Conservation (phyloP, 1,284 basidiomycete species). For the Ceratobasidium sp. region DNA sequence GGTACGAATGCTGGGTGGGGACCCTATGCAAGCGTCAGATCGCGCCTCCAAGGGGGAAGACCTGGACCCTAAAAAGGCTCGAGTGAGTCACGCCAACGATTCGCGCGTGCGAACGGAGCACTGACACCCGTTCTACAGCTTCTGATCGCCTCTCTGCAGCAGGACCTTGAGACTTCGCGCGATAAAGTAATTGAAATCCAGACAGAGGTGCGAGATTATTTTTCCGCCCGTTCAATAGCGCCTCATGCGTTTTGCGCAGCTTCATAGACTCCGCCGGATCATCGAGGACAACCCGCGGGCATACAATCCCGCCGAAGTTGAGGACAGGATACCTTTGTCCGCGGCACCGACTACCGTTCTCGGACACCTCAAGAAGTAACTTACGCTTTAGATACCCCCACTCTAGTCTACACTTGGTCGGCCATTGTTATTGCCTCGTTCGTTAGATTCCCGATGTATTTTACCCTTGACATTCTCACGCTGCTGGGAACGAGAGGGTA, state of each 20-base stretch:
- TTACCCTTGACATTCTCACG: constrained; percentile 5
- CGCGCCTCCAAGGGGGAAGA: constrained; percentile 19
- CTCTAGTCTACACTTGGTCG: neutral
- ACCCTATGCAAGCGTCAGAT: constrained; percentile 22
- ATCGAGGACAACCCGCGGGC: neutral
- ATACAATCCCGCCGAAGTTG: neutral
- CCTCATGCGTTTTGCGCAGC: constrained; percentile 3
- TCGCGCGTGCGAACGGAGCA: neutral
- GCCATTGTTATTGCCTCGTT: neutral
- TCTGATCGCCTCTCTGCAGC: constrained; percentile 19
- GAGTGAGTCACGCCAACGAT: constrained; percentile 12
- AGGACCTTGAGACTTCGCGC: constrained; percentile 10
- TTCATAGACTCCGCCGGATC: constrained; percentile 12
- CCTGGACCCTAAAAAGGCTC: constrained; percentile 16
- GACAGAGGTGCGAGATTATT: constrained; percentile 5
- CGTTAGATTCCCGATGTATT: neutral
- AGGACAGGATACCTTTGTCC: constrained; percentile 5
- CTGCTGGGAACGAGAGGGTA: constrained; percentile 14
- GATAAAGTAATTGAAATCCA: constrained; percentile 20
- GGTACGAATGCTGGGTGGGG: constrained; percentile 25
- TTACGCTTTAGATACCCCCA: neutral
- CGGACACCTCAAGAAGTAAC: neutral
- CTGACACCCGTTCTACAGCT: neutral
- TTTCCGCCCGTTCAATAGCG: neutral
- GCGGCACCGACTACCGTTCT: constrained; percentile 19